These are phyloP conservation scores for Phytophthora hybrid DNA, from an alignment of 352 stramenopile genomes.

Conservation along the genomic window DNA sequence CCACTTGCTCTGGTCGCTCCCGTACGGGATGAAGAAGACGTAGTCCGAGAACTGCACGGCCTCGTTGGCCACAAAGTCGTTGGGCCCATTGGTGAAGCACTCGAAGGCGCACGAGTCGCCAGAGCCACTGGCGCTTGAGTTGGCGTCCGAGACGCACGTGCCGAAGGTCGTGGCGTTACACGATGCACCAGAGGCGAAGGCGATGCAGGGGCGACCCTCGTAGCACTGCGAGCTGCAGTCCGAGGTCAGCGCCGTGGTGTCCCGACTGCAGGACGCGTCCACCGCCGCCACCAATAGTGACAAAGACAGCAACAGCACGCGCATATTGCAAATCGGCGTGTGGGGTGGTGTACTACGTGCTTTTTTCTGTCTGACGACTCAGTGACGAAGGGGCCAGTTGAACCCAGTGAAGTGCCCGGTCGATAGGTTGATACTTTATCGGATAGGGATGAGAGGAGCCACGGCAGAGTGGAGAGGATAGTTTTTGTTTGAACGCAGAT, in stretches of 20 bases:
- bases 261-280: slow-evolving; percentile 45
- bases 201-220: slow-evolving; percentile 61
- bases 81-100: slow-evolving; percentile 60
- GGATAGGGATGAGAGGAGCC: too few species aligned
- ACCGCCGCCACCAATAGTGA: slow-evolving; percentile 1
- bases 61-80: slow-evolving; percentile 55
- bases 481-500: too few species aligned
- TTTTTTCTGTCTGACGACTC: not conserved
- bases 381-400: not conserved
- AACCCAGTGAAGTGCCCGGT: not conserved
- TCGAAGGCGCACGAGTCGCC: slow-evolving; percentile 51
- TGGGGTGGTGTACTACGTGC: not conserved
- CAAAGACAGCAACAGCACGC: not conserved
- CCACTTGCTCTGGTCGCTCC: slow-evolving; percentile 48
- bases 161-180: slow-evolving; percentile 36
- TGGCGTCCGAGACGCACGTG: slow-evolving; percentile 22
- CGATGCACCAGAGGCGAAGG: slow-evolving; percentile 38
- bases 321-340: not conserved
- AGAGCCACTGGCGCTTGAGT: slow-evolving; percentile 20
- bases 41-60: slow-evolving; percentile 61
- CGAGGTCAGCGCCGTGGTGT: slow-evolving; percentile 58
- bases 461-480: too few species aligned
- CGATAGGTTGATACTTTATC: not conserved
- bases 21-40: slow-evolving; percentile 68
- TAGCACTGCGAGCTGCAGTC: slow-evolving; percentile 62